These are phyloP conservation scores for Arachnomyces sp. DNA, from an alignment of 2,329 filamentous ascomycete species.

Conservation along the genomic window DNA sequence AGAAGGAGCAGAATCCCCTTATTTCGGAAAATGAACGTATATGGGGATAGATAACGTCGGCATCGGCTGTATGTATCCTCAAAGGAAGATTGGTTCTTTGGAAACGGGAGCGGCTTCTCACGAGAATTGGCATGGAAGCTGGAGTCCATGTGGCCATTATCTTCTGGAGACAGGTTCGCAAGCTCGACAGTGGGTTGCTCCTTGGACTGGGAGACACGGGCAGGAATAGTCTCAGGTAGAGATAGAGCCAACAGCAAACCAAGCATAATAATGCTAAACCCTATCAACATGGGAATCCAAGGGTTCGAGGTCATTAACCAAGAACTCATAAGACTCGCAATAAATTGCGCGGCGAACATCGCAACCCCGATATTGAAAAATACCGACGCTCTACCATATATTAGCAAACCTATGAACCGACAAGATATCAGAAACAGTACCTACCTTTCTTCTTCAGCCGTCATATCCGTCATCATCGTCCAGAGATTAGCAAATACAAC, in stretches of 20 bases:
- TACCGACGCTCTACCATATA: constrained; percentile 24
- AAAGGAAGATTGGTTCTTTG: constrained; percentile 10
- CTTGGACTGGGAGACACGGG: constrained; percentile 7
- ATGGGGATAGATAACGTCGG: constrained; percentile 27
- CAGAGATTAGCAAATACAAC: constrained; percentile 40
- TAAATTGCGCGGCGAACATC: constrained; percentile 32
- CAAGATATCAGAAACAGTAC: constrained; percentile 10
- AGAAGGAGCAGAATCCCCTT: constrained; percentile 36
- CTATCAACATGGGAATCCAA: constrained; percentile 33
- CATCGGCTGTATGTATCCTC: constrained; percentile 13
- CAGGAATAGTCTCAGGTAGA: constrained; percentile 33
- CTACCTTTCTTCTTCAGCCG: constrained; percentile 37
- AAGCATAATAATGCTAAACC: constrained; percentile 24
- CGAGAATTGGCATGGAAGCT: too few species aligned
- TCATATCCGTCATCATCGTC: constrained; percentile 46
- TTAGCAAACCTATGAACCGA: constrained; percentile 3
- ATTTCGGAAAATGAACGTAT: constrained; percentile 32
- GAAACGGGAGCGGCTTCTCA: background rate
- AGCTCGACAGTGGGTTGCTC: constrained; percentile 18
- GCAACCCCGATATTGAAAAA: constrained; percentile 35
- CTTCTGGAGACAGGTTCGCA: constrained; percentile 17
- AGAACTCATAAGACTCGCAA: constrained; percentile 31
- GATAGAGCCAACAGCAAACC: constrained; percentile 26
- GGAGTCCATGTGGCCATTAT: constrained; percentile 11
- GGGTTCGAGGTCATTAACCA: constrained; percentile 33